These are phyloP conservation scores for Botryobasidium botryosum DNA, from an alignment of 768 basidiomycete genomes.

Conservation along the genomic window DNA sequence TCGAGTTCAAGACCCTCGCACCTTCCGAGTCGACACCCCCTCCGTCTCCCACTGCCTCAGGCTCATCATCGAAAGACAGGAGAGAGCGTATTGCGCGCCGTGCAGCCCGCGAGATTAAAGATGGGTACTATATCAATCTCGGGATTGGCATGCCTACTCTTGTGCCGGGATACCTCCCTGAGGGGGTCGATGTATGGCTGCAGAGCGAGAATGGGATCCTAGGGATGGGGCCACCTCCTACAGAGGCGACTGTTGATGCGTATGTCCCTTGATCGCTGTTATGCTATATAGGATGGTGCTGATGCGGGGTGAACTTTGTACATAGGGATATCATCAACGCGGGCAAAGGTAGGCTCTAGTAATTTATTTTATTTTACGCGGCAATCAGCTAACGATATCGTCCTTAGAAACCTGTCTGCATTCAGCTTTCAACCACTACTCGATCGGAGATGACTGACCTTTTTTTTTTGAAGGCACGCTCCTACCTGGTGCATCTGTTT, in stretches of 20 bases:
- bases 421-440: too few relatives aligned
- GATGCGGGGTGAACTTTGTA: not conserved
- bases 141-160: conserved; percentile 88
- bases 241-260: conserved; percentile 63
- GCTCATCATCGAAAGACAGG: conserved; percentile 15
- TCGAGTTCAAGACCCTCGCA: conserved; percentile 60
- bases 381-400: too few relatives aligned
- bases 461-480: too few relatives aligned
- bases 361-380: too few relatives aligned
- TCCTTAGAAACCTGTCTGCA: too few relatives aligned
- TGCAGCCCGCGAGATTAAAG: conserved; percentile 76
- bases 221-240: conserved; percentile 51
- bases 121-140: conserved; percentile 77
- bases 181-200: conserved; percentile 67
- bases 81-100: conserved; percentile 58
- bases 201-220: conserved; percentile 86
- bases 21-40: conserved; percentile 18
- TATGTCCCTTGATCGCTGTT: conserved; percentile 23
- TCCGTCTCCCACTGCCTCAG: conserved; percentile 8
- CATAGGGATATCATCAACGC: conserved; percentile 81
- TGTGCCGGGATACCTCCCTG: conserved; percentile 59
- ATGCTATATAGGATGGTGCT: not conserved
- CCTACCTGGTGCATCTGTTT: conserved; percentile 78
- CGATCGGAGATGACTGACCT: too few relatives aligned
- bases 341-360: conserved; percentile 90